These are phyloP conservation scores for Silene coronaria DNA, from an alignment of 179 eudicot species.

Conservation along the genomic window DNA sequence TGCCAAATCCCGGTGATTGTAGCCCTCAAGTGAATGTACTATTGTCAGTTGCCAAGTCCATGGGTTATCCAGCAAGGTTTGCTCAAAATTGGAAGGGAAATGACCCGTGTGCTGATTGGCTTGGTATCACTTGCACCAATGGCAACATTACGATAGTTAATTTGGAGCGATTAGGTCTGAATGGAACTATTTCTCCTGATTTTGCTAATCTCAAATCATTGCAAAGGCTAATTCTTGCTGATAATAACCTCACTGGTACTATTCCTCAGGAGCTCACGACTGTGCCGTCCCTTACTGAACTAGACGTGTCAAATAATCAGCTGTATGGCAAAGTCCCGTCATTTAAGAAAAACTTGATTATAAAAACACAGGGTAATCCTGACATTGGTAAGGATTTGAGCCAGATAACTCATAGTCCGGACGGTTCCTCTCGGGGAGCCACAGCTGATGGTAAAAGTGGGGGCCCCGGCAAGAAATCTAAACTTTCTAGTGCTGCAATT, in stretches of 20 bases:
- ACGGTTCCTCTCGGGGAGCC: slow-evolving; percentile 18
- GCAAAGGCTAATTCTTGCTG: slow-evolving; percentile 55
- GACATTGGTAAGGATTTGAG: slow-evolving; percentile 56
- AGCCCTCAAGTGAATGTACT: slow-evolving; percentile 47
- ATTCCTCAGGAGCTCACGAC: slow-evolving; percentile 60
- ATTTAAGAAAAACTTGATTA: slow-evolving; percentile 38
- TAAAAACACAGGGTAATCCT: slow-evolving; percentile 46
- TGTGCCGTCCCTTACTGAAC: slow-evolving; percentile 40
- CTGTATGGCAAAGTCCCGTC: slow-evolving; percentile 55
- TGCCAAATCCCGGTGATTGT: slow-evolving; percentile 51
- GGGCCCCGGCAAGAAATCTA: slow-evolving; percentile 34
- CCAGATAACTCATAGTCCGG: slow-evolving; percentile 19
- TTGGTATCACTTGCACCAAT: slow-evolving; percentile 59
- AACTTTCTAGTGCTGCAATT: slow-evolving; percentile 33
- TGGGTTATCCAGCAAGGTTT: slow-evolving; percentile 53
- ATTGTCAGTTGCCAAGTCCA: slow-evolving; percentile 43
- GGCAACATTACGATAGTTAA: slow-evolving; percentile 60
- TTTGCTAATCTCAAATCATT: slow-evolving; percentile 47
- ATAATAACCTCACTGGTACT: slow-evolving; percentile 58
- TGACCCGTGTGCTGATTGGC: slow-evolving; percentile 57
- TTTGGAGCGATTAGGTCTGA: slow-evolving; percentile 54
- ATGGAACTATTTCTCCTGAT: slow-evolving; percentile 59
- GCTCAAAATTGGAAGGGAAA: slow-evolving; percentile 74
- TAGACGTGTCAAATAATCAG: slow-evolving; percentile 56
- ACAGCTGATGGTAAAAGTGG: slow-evolving; percentile 21